Percentiles rank a stretch among this genome's conserved stretches.
These are phyloP conservation scores for Pleurotus cornucopiae DNA, from an alignment of 768 basidiomycete genomes.

Conservation along the genomic window DNA sequence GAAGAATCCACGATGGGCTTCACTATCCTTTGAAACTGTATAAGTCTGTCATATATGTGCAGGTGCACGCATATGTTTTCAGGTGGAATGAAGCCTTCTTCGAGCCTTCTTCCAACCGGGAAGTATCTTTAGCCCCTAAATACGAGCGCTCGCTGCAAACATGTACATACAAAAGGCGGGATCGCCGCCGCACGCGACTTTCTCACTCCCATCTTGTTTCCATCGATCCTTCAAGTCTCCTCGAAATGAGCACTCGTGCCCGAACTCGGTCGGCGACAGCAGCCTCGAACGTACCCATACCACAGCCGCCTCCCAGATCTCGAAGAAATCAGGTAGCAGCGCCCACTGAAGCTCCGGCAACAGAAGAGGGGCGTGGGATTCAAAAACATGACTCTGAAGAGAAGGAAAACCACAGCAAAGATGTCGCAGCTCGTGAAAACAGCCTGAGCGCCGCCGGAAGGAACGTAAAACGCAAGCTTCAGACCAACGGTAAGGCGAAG, in stretches of 20 bases:
- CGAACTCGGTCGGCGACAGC: conserved; percentile 33
- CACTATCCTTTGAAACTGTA: no score
- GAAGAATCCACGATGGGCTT: no score
- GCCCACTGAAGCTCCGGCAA: not conserved
- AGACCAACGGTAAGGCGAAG: conserved; percentile 6
- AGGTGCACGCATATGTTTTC: no score
- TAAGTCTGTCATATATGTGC: no score
- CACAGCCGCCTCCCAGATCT: conserved; percentile 6
- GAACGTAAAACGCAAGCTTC: conserved; percentile 14
- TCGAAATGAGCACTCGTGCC: conserved; percentile 42
- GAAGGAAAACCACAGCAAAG: conserved; percentile 22
- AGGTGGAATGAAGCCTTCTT: no score
- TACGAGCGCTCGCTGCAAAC: not conserved
- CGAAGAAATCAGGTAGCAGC: conserved; percentile 5
- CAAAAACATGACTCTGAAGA: conserved; percentile 13
- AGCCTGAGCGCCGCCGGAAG: conserved; percentile 9
- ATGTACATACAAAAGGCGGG: not conserved
- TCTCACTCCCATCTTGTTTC: not conserved
- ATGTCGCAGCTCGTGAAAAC: conserved; percentile 16
- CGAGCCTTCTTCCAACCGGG: no score
- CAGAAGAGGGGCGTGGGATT: conserved; percentile 6
- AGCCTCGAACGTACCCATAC: conserved; percentile 9
- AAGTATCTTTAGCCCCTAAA: no score
- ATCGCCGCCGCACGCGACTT: not conserved
- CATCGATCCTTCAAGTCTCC: no score